Conservation (phyloP, 805 yeast genomes). For the Starmerella bacillaris region DNA sequence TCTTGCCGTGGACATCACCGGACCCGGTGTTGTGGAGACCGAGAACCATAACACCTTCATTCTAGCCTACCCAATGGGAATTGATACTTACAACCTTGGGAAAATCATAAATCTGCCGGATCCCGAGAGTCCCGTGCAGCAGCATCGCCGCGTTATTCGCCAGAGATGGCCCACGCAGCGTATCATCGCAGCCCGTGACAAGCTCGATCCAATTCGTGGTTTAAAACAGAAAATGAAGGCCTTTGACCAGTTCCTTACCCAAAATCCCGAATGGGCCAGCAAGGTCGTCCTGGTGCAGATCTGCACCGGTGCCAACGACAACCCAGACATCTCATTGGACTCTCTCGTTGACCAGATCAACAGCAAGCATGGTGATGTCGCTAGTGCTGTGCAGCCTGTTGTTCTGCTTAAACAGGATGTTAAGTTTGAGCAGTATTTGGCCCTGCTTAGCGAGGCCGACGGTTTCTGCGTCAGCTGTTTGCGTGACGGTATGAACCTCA, state of each 20-base stretch:
- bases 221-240: conserved; percentile 74
- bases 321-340: conserved; percentile 35
- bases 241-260: conserved; percentile 55
- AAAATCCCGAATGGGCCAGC: conserved; percentile 53
- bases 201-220: conserved; percentile 74
- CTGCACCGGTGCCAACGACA: conserved; percentile 34
- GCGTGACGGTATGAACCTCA: conserved; percentile 92
- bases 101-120: conserved; percentile 28
- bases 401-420: conserved; percentile 76
- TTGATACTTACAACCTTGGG: conserved; percentile 30
- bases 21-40: conserved; percentile 70
- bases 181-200: conserved; percentile 73
- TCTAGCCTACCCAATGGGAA: conserved; percentile 25
- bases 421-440: conserved; percentile 76
- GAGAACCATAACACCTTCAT: conserved; percentile 25
- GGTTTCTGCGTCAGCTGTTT: conserved; percentile 73
- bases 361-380: conserved; percentile 46
- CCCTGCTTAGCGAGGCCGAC: conserved; percentile 70
- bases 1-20: conserved; percentile 58
- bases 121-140: conserved; percentile 26
- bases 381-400: conserved; percentile 60
- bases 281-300: conserved; percentile 67
- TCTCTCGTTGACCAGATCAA: conserved; percentile 74
- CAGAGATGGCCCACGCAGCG: conserved; percentile 59
- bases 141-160: conserved; percentile 38